Base-by-base conservation (phyloP, 2,329 filamentous ascomycete species). In the Penicillium fuscoglaucum region DNA sequence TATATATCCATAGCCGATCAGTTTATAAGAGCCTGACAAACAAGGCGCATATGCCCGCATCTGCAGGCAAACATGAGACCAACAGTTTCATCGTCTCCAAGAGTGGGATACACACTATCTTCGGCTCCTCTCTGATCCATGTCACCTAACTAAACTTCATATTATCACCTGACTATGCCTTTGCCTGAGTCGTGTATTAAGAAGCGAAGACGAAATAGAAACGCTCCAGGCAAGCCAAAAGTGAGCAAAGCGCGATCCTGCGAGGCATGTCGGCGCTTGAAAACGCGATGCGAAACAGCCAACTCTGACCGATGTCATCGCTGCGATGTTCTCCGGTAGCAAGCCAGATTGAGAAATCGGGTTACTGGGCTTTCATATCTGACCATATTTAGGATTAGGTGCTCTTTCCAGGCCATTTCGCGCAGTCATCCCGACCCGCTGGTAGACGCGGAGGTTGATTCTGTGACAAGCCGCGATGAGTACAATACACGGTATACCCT, bases 291-390 rank as follows among this genome's bases (percentile, higher is more conserved):
- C n/a, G 47, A 50, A 37, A 9, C 33, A 10, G 35, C 24, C 15
- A 37, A n/a, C 10, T 50, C 47, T 19, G 50, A 55, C 35, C 44
- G 31, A 46, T 64, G 61, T n/a, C 61, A 64, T 56, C 60, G 61
- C 8, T 64, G 61, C n/a, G 53, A 55, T 26, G 53, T 55, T 45
- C 57, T 64, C 26, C 26, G 43, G 43, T 45, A 45, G 17, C 5
- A 29, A 19, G 2, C 26, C 26, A 45, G 21, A 29, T 13, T 13
- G 17, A 13, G 5, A 29, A 13, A 29, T 13, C 10, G 1, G 9
- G 26, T 29, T 29, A 29, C 26, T 29, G 17, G 5, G 10, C 9
- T 45, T 19, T 19, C 10, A 19, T 29, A 28, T 29, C 43, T 45
- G 26, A 45, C 43, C 17, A 19, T 29, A 2, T 19, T 13, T 29